phyloP scores from a whole-genome alignment of 192 early-diverging fungal species.

The Nowakowskiella sp. region DNA sequence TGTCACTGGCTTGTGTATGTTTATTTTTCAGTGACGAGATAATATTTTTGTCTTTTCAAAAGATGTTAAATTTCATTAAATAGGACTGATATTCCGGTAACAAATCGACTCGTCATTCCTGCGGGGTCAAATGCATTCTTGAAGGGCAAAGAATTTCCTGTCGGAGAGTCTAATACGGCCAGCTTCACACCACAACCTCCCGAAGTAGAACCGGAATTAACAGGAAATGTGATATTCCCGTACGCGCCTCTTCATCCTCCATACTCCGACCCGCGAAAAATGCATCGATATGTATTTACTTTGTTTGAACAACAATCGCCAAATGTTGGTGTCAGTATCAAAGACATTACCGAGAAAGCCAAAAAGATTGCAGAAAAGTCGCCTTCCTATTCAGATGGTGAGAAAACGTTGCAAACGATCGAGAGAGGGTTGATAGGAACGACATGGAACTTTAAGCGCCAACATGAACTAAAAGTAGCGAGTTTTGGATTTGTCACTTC shows the following conservation, averaged over 20 bases:
- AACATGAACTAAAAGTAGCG: constrained; percentile 24
- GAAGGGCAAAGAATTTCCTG: constrained; percentile 1
- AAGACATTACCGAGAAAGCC: constrained; percentile 17
- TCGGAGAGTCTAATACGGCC: constrained; percentile 3
- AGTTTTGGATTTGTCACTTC: constrained; percentile 39
- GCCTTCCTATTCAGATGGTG: constrained; percentile 2
- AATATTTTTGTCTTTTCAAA: neutral
- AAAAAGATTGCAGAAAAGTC: constrained; percentile 3
- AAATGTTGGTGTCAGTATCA: constrained; percentile 1
- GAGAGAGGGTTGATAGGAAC: constrained; percentile 23
- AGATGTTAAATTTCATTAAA: neutral
- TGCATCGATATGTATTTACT: constrained; percentile 34
- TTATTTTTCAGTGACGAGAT: constrained; percentile 1
- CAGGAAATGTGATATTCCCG: constrained; percentile 37
- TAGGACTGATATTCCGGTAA: constrained; percentile 39
- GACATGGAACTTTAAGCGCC: constrained; percentile 24
- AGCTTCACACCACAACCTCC: constrained; percentile 20
- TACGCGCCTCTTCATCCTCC: constrained; percentile 48
- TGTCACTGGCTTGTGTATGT: constrained; percentile 45
- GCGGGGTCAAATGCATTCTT: constrained; percentile 29
- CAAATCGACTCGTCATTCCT: constrained; percentile 26
- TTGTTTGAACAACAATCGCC: constrained; percentile 26
- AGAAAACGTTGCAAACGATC: constrained; percentile 9
- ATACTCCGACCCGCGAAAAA: constrained; percentile 32
- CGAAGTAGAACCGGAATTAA: constrained; percentile 11